phyloP scores from a whole-genome alignment of 495 filamentous ascomycete species.

The Xylaria venustula region DNA sequence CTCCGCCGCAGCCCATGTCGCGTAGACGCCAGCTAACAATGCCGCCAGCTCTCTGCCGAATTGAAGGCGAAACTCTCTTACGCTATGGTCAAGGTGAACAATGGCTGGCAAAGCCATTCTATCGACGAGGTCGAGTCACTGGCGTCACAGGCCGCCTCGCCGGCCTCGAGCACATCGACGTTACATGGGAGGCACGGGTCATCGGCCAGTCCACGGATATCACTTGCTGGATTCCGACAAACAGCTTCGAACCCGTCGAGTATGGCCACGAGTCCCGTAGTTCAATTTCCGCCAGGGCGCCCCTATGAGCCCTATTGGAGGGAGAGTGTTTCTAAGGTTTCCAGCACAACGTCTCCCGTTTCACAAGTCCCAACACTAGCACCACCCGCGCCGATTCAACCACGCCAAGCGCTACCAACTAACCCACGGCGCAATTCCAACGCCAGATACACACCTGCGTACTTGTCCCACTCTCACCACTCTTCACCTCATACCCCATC shows the following conservation, averaged over 20 bases:
- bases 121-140: conserved; percentile 69
- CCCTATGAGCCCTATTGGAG: conserved; percentile 48
- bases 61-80: conserved; percentile 80
- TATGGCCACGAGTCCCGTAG: conserved; percentile 33
- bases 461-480: conserved; percentile 38
- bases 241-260: conserved; percentile 30
- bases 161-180: conserved; percentile 54
- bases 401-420: conserved; percentile 32
- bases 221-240: conserved; percentile 27
- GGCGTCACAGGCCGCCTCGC: conserved; percentile 59
- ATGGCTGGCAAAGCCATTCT: conserved; percentile 72
- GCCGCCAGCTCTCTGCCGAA: conserved; percentile 65
- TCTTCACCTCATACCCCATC: conserved; percentile 36
- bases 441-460: conserved; percentile 35
- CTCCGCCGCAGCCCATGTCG: neutral
- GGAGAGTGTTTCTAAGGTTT: conserved; percentile 26
- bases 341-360: conserved; percentile 21
- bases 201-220: conserved; percentile 46
- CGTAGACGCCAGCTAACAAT: conserved; percentile 26
- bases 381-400: conserved; percentile 59
- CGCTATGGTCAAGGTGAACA: conserved; percentile 85
- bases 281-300: conserved; percentile 20
- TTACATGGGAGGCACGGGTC: conserved; percentile 48
- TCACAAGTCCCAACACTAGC: conserved; percentile 44
- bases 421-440: conserved; percentile 39